These are phyloP conservation scores for Alternaria angustiovoidea DNA, from an alignment of 2,329 filamentous ascomycete species.

Conservation along the genomic window DNA sequence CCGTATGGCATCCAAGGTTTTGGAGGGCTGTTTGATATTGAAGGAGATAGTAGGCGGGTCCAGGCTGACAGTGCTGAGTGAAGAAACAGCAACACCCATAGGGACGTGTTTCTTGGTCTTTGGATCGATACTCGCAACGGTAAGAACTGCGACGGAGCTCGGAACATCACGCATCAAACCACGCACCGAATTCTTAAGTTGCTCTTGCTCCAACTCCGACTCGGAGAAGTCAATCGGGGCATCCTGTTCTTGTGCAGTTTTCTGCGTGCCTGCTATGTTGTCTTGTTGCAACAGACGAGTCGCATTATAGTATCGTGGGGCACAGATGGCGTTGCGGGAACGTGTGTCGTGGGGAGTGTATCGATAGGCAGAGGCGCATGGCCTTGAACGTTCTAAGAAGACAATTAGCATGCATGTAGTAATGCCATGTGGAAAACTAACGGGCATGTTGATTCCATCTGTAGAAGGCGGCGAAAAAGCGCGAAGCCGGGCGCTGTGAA, in stretches of 20 bases:
- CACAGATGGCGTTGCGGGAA: slow-evolving; percentile 1
- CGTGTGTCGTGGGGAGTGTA: neutral
- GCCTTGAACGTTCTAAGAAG: slow-evolving; percentile 17
- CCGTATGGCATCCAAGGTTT: slow-evolving; percentile 64
- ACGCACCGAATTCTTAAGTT: slow-evolving; percentile 29
- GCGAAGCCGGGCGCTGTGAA: slow-evolving; percentile 32
- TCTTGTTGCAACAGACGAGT: slow-evolving; percentile 19
- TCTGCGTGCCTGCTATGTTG: slow-evolving; percentile 2
- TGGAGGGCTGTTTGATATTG: slow-evolving; percentile 66
- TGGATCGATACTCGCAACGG: slow-evolving; percentile 40
- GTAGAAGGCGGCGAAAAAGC: slow-evolving; percentile 57
- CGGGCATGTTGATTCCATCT: slow-evolving; percentile 49
- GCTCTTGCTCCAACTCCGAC: slow-evolving; percentile 5
- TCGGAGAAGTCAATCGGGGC: slow-evolving; percentile 1
- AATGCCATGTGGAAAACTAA: slow-evolving; percentile 11
- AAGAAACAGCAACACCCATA: slow-evolving; percentile 65
- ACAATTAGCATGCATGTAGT: neutral
- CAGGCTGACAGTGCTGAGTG: slow-evolving; percentile 67
- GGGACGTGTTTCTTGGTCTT: slow-evolving; percentile 24
- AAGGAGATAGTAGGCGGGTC: slow-evolving; percentile 68
- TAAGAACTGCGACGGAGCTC: slow-evolving; percentile 66
- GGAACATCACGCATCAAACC: slow-evolving; percentile 63
- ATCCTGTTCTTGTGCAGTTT: slow-evolving; percentile 4
- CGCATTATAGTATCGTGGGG: slow-evolving; percentile 19
- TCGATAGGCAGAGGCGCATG: slow-evolving; percentile 9